A percentile compares a stretch with the other conserved stretches of the same genome.
Conservation (phyloP, 2,329 filamentous ascomycete genomes). For the Erysiphe pulchra region DNA sequence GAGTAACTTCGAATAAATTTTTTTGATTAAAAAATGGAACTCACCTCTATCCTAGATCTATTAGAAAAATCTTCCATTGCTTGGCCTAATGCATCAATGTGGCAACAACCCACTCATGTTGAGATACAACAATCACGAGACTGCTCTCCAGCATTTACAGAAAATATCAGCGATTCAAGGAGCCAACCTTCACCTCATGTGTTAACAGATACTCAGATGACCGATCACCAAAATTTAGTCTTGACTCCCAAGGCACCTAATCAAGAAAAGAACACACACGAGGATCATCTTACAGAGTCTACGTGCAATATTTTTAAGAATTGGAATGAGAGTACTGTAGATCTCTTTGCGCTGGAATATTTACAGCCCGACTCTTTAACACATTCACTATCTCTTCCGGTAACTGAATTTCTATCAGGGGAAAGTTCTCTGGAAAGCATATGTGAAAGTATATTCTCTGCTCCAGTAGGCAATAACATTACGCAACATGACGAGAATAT, state of each 20-base stretch:
- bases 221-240: neutral
- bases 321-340: slow-evolving; percentile 15
- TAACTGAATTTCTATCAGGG: slow-evolving; percentile 4
- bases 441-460: slow-evolving; percentile 10
- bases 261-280: neutral
- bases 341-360: slow-evolving; percentile 23
- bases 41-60: slow-evolving; percentile 25
- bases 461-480: slow-evolving; percentile 7
- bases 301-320: slow-evolving; percentile 4
- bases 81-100: slow-evolving; percentile 55
- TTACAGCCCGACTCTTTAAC: slow-evolving; percentile 8
- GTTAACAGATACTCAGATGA: slow-evolving; percentile 2
- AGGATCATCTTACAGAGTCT: slow-evolving; percentile 19
- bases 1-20: neutral
- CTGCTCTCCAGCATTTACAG: slow-evolving; percentile 10
- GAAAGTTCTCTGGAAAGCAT: slow-evolving; percentile 10
- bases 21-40: neutral
- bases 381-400: slow-evolving; percentile 14
- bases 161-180: slow-evolving; percentile 27
- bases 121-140: slow-evolving; percentile 10
- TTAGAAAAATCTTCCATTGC: slow-evolving; percentile 50
- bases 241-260: neutral
- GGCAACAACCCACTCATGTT: slow-evolving; percentile 23
- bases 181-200: slow-evolving; percentile 31
- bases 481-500: slow-evolving; percentile 4